Conservation (phyloP, 2,329 filamentous ascomycete species). For the Colletotrichum siamense region DNA sequence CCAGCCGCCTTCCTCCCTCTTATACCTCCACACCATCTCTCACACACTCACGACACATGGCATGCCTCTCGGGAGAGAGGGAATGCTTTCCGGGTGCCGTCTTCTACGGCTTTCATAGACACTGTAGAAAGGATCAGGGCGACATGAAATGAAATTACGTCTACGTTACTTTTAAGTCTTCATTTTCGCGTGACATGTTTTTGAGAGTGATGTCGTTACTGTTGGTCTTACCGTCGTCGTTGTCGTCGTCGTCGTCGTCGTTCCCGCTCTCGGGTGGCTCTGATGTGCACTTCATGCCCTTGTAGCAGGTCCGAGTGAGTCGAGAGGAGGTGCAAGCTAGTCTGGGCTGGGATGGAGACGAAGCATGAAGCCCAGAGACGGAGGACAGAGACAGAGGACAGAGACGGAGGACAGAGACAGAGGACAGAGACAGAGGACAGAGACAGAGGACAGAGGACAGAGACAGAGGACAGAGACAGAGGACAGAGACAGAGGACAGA, state of each 20-base stretch:
- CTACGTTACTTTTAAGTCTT: background rate
- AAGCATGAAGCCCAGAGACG: background rate
- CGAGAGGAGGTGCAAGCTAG: background rate
- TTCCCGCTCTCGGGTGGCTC: background rate
- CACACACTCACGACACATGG: conserved; percentile 19
- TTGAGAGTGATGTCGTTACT: background rate
- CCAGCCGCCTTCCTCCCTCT: conserved; percentile 13
- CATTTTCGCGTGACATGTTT: fast-evolving
- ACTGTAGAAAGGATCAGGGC: conserved; percentile 26
- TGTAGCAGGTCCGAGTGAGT: background rate
- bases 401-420: too few species aligned
- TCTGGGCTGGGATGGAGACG: background rate
- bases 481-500: too few species aligned
- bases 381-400: too few species aligned
- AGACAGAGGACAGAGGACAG: too few species aligned
- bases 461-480: too few species aligned
- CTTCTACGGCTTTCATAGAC: conserved; percentile 24
- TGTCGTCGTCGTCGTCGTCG: background rate
- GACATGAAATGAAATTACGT: conserved; percentile 27
- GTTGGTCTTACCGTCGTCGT: background rate
- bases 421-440: too few species aligned
- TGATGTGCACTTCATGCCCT: background rate
- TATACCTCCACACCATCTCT: conserved; percentile 19
- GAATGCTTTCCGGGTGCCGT: conserved; percentile 20
- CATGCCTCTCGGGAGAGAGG: conserved; percentile 18